Base-by-base conservation (phyloP, 257 asterid genomes). In the Lycium ferocissimum region DNA sequence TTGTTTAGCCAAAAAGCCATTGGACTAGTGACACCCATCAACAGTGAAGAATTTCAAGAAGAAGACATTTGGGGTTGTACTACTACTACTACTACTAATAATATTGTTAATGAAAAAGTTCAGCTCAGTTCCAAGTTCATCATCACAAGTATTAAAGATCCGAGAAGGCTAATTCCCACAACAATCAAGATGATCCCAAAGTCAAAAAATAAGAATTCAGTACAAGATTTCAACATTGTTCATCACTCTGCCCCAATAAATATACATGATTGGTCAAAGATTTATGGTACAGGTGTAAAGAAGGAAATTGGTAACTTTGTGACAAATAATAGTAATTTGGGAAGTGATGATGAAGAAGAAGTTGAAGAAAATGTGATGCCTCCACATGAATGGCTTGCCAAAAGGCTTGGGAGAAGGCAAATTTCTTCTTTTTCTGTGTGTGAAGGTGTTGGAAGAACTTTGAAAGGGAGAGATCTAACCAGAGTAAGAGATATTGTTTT, bases 391-490 rank as follows among this genome's bases (percentile, higher is more conserved):
- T 89, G 87, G 89, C 84, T 91, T 3, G 93, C 93, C 9, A 91
- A 79, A 65, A 91, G 76, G 43, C 82, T 88, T 11, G 92, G 87
- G 0, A 85, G 89, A 45, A 84, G 53, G 6, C 89, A 83, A 26
- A 84, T 84, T 0, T 85, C 88, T 10, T 89, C 97, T 10, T 91
- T 89, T 70, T 93, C 97, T 2, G 94, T 93, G 18, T 89, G 91
- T 51, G 97, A 93, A 89, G 97, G 97, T 4, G 89, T 85, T 62
- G 97, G 97, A 54, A 91, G 97, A 37, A 93, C 93, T 22, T 92
- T 93, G 6, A 93, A 93, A 83, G 97, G 97, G 10, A 91, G 95
- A 84, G 97, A 92, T 80, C 84, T 90, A 9, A 91, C 90, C 80
- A 85, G 88, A 87, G 92, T 93, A 14, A 88, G 97, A 88, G 89